Evolutionary conservation across 495 filamentous ascomycete genomes (phyloP).

Genomic region (Apodospora peruviana): DNA sequence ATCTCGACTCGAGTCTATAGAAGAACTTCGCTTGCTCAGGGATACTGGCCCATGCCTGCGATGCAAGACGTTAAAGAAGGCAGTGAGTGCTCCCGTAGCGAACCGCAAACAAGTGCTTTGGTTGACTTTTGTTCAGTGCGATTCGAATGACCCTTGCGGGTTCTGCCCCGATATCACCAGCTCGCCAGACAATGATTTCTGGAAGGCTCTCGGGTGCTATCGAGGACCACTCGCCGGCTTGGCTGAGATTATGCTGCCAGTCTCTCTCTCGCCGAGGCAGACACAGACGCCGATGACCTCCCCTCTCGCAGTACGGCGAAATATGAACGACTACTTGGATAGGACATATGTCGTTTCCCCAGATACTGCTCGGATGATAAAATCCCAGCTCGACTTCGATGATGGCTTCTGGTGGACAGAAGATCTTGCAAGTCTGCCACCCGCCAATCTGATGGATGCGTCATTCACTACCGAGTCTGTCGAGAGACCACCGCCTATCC

Average conservation of each 20-base stretch:
- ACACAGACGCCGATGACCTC: constrained; percentile 45
- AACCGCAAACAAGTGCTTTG: not conserved
- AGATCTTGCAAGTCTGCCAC: constrained; percentile 39
- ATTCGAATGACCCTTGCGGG: constrained; percentile 39
- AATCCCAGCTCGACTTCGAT: constrained; percentile 38
- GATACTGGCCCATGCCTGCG: constrained; percentile 42
- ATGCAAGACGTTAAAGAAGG: constrained; percentile 36
- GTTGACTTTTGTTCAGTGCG: constrained; percentile 28
- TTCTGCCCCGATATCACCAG: constrained; percentile 32
- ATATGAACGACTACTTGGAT: constrained; percentile 46
- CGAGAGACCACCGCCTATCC: constrained; percentile 36
- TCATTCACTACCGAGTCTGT: constrained; percentile 34
- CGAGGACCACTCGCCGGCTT: constrained; percentile 37
- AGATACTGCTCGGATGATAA: constrained; percentile 34
- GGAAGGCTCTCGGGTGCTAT: constrained; percentile 42
- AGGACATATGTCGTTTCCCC: constrained; percentile 34
- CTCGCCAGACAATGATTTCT: constrained; percentile 34
- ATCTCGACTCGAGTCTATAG: constrained; percentile 44
- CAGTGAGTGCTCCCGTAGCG: constrained; percentile 22
- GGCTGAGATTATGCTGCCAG: constrained; percentile 44
- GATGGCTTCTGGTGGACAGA: constrained; percentile 50
- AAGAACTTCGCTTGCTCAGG: constrained; percentile 40
- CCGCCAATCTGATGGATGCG: constrained; percentile 34
- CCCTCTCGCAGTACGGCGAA: constrained; percentile 41
- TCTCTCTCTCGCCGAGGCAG: constrained; percentile 38